Evolutionary conservation across 495 filamentous ascomycete genomes (phyloP).

Genomic region (Penicillium cosmopolitanum): DNA sequence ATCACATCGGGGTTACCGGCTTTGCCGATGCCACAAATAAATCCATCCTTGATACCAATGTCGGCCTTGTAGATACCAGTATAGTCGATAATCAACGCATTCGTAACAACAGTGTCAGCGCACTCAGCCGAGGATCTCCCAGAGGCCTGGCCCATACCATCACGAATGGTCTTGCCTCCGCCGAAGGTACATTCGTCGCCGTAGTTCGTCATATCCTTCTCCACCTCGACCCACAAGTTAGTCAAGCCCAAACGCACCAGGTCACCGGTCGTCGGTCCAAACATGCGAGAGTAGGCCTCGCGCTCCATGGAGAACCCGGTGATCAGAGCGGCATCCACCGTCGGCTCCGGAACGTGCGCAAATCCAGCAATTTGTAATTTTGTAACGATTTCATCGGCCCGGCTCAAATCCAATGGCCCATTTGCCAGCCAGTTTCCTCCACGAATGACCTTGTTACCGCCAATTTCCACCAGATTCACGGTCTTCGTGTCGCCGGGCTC

Average conservation of each 20-base stretch:
- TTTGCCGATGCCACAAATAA: conserved; percentile 92
- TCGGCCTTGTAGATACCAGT: conserved; percentile 96
- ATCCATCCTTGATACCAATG: conserved; percentile 88
- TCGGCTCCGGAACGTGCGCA: conserved; percentile 70
- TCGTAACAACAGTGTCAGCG: conserved; percentile 88
- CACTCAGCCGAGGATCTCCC: conserved; percentile 71
- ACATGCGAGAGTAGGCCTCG: conserved; percentile 81
- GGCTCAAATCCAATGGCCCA: conserved; percentile 66
- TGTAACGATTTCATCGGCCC: conserved; percentile 65
- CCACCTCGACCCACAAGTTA: conserved; percentile 89
- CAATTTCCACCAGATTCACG: conserved; percentile 91
- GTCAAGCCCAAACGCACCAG: conserved; percentile 79
- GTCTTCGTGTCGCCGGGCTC: conserved; percentile 94
- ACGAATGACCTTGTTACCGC: conserved; percentile 75
- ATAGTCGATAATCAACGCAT: conserved; percentile 91
- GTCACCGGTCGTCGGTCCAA: conserved; percentile 91
- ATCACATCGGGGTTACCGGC: conserved; percentile 97
- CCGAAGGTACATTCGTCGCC: conserved; percentile 97
- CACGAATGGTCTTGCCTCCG: conserved; percentile 90
- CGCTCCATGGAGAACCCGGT: conserved; percentile 73
- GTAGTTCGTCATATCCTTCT: conserved; percentile 82
- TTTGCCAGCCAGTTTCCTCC: conserved; percentile 83
- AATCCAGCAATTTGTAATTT: conserved; percentile 74
- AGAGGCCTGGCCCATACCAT: conserved; percentile 95
- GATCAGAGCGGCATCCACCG: conserved; percentile 55